Base-by-base conservation (phyloP, 176 grass and related monocot genomes). In the Eleusine indica region DNA sequence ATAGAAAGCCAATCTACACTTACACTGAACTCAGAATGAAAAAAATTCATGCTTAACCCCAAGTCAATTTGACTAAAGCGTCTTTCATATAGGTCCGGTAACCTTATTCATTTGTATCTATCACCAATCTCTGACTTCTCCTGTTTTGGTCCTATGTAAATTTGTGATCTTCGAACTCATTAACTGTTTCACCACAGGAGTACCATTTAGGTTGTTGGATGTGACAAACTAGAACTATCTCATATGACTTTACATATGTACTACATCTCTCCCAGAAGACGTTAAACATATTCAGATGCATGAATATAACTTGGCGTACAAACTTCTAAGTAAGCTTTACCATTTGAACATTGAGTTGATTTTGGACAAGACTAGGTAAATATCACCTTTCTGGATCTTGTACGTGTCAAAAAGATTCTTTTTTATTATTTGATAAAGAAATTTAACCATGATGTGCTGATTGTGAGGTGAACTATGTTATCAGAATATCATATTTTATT, bases 71-170 rank as follows among this genome's bases (percentile, higher is more conserved):
- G 48, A 14, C 48, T 51, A 51, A 15, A 51, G 48, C 48, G 14
- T 51, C 48, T 51, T 51, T 51, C 48, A 51, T 51, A 14, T 9
- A 46, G 4, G 43, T 46, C 43, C 10, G 43, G 1, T 46, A 46
- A 15, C 49, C 49, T 52, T 52, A 65, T 47, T 67, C 60, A 4
- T 61, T 9, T 68, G 39, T 81, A 28, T 7, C 12, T 60, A 21
- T 29, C 70, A 7, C 28, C 30, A 82, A 76, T 60, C 16, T 42
- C 15, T 71, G 47, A 77, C 70, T 68, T 46, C 0, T 13, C 8
- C 32, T 71, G 38, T 61, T 88, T 47, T 74, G 12, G 40, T 88
- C 69, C 0, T 54, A 78, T 65, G 15, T 39, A 77, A 65, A 51
- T 17, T 53, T 17, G 51, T 53, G 51, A 53, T 53, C 56, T 47